Base-by-base conservation (phyloP, 495 filamentous ascomycete genomes). In the Collariella sp. region DNA sequence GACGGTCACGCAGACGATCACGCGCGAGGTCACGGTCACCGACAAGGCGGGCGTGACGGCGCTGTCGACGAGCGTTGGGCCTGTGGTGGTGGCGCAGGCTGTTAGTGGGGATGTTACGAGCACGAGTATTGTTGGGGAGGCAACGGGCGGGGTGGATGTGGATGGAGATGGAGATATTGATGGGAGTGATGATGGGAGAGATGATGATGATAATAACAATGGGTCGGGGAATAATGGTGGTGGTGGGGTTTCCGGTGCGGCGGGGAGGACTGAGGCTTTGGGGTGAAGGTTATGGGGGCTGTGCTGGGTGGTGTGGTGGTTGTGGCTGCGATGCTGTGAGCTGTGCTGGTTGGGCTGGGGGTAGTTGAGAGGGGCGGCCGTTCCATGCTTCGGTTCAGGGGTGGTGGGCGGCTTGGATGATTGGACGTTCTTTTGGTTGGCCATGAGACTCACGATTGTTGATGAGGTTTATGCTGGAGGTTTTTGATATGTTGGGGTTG, bases 271-370 rank as follows among this genome's bases (percentile, higher is more conserved):
- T 33, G 52, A 48, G 34, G 60, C 57, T 7, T 31, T 56, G 3
- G 70, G 19, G 67, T 74, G 35, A 71, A 68, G 60, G 58, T 69
- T 10, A 58, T 67, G 62, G 73, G 68, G 1, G 52, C 67, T n/a
- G 57, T 70, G 50, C 59, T 76, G 3, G 71, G 64, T 7, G 62
- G 63, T 29, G 67, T 76, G 0, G 53, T 76, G 24, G 64, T 64
- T 45, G 57, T 71, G 50, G 71, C 67, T 39, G 72, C 69, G 7
- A 50, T 72, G 62, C 62, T 76, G 33, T 75, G 55, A 68, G 42
- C 12, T 11, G 38, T 34, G 16, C 9, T 1, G 18, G 18, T 34
- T 40, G 34, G 34, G 24, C 13, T 50, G 18, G 12, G 16, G n/a
- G n/a, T n/a, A n/a, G n/a, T n/a, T n/a, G n/a, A n/a, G n/a, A n/a